Conservation (phyloP, 2,329 filamentous ascomycete species). For the Cordyceps cateniannulata region DNA sequence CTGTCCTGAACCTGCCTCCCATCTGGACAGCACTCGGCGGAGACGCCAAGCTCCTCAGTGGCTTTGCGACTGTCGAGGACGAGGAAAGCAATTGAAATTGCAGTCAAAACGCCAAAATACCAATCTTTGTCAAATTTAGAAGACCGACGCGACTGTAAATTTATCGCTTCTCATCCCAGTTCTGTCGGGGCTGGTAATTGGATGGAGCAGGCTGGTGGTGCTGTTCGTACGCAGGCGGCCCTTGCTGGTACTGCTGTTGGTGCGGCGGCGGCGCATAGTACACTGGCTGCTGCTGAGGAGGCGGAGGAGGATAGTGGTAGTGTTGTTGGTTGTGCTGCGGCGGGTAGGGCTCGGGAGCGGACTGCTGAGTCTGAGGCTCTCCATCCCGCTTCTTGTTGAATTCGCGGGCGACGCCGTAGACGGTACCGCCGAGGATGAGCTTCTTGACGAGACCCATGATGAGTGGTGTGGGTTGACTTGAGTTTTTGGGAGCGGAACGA, state of each 20-base stretch:
- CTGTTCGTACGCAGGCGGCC: slow-evolving; percentile 1
- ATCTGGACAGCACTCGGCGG: not conserved
- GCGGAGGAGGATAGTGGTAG: not conserved
- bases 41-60: not conserved
- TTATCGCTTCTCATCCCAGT: slow-evolving; percentile 3
- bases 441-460: slow-evolving; percentile 15
- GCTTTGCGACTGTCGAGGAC: not conserved
- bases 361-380: not conserved
- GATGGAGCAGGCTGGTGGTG: not conserved
- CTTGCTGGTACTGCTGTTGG: not conserved
- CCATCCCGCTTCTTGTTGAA: slow-evolving; percentile 23
- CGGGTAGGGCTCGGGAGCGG: not conserved
- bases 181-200: not conserved
- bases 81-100: not conserved
- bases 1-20: not conserved
- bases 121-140: not conserved
- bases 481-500: not conserved
- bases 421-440: slow-evolving; percentile 18
- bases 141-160: too few species aligned
- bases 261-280: not conserved
- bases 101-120: not conserved
- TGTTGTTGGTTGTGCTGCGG: not conserved
- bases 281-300: not conserved
- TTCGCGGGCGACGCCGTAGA: slow-evolving; percentile 21
- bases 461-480: not conserved